Percentiles rank a stretch among this genome's conserved stretches.
Evolutionary conservation across 2,329 filamentous ascomycete species (phyloP).

Genomic region (Colletotrichum sp.): DNA sequence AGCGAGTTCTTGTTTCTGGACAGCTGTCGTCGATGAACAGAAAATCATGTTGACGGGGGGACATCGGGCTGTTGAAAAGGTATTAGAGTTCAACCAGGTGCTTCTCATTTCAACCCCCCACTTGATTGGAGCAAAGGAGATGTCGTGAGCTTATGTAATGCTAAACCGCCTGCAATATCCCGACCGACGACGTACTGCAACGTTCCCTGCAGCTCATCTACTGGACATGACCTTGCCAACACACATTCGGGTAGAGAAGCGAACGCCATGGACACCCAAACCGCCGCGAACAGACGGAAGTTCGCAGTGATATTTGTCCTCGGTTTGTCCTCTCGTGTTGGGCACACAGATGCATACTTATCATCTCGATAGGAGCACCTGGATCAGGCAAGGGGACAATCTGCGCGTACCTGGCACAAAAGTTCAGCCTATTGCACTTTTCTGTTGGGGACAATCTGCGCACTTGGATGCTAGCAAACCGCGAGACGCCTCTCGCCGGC

Average conservation of each 20-base stretch:
- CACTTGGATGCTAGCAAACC: neutral
- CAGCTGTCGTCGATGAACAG: neutral
- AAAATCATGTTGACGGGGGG: neutral
- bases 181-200: neutral
- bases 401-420: neutral
- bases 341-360: neutral
- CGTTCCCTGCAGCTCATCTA: neutral
- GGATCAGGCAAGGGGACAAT: constrained; percentile 2
- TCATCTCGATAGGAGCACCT: neutral
- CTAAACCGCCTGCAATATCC: neutral
- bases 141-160: neutral
- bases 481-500: neutral
- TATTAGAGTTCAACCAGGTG: neutral
- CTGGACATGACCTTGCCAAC: neutral
- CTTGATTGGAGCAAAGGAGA: neutral
- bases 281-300: neutral
- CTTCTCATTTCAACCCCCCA: neutral
- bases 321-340: neutral
- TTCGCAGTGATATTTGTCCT: neutral
- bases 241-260: neutral
- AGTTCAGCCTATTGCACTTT: neutral
- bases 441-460: neutral
- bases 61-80: neutral
- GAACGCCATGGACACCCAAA: neutral
- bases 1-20: neutral